phyloP scores from a whole-genome alignment of 1,284 basidiomycete genomes.

The Ceratobasidium sp. region DNA sequence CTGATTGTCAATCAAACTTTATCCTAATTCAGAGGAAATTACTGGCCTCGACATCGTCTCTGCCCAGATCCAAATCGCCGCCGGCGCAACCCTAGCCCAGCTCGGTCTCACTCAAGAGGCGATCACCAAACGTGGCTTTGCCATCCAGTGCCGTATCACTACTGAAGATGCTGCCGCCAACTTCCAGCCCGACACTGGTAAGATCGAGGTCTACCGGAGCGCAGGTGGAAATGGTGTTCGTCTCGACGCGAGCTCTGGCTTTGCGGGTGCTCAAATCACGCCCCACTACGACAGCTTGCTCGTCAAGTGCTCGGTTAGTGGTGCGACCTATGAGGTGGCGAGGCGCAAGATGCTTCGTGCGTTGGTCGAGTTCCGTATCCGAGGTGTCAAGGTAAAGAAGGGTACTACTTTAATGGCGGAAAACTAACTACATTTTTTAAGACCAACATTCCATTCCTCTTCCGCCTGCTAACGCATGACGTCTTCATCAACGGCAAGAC shows the following conservation, averaged over 20 bases:
- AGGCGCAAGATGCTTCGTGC: slow-evolving; percentile 99
- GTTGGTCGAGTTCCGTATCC: slow-evolving; percentile 98
- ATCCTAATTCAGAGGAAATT: slow-evolving; percentile 79
- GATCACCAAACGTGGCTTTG: slow-evolving; percentile 94
- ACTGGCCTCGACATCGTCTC: slow-evolving; percentile 99
- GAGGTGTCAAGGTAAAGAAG: slow-evolving; percentile 84
- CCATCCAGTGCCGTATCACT: slow-evolving; percentile 98
- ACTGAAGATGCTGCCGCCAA: slow-evolving; percentile 92
- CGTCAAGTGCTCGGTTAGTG: slow-evolving; percentile 95
- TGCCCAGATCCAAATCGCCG: slow-evolving; percentile 98
- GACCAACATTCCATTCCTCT: slow-evolving; percentile 99
- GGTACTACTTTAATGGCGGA: slow-evolving; percentile 9
- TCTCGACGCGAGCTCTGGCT: slow-evolving; percentile 96
- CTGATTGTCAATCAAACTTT: slow-evolving; percentile 31
- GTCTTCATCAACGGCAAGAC: slow-evolving; percentile 95
- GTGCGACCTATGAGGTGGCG: slow-evolving; percentile 98
- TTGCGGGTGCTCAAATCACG: slow-evolving; percentile 99
- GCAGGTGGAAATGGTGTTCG: slow-evolving; percentile 99
- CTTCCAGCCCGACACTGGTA: slow-evolving; percentile 99
- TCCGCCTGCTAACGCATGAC: slow-evolving; percentile 97
- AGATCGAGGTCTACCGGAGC: slow-evolving; percentile 98
- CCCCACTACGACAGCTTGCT: slow-evolving; percentile 98
- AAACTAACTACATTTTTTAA: slow-evolving; percentile 51
- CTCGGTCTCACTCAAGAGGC: slow-evolving; percentile 97
- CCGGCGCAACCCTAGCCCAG: slow-evolving; percentile 93